Base-by-base conservation (phyloP, 305 asterid species). In the Fraxinus baroniana region DNA sequence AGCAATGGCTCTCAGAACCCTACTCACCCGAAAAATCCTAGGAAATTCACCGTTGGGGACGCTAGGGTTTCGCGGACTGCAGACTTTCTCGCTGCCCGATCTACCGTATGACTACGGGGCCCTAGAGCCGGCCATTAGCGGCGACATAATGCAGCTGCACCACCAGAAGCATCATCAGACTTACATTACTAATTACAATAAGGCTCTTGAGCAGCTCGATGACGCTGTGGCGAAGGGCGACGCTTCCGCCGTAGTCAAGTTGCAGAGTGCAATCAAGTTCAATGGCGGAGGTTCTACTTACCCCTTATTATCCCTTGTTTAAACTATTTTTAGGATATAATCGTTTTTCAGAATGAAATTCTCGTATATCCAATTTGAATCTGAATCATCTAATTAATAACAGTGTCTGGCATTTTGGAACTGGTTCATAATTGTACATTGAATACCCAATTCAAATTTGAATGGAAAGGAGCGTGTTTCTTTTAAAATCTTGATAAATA, bases 101-200 rank as follows among this genome's bases (percentile, higher is more conserved):
- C 95, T 94, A 24, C 76, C 94, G 3, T 94, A 94, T 89, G 97
- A 93, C 75, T 94, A 93, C 86, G 97, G 97, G 64, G 97, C 93
- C 0, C 90, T 94, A 9, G 95, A 92, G 83, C 97, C 97, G 46
- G 97, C 93, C 33, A 92, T 94, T 57, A 91, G 93, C 86, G 97
- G 90, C 78, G 97, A 94, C 37, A 94, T 94, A 76, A 94, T 94
- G 98, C 91, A 93, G 86, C 89, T 93, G 75, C 98, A 94, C 87
- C 97, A 94, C 89, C 94, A 93, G 90, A 94, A 94, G 88, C 98
- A 94, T 79, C 98, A 94, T 78, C 98, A 93, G 87, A 81, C 98
- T 83, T 94, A 94, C 90, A 81, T 94, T 82, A 94, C 95, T 46
- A 94, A 94, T 83, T 94, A 88, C 91, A 94, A 93, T 68, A 94